Percentiles rank a stretch among this genome's conserved stretches.
phyloP scores from a whole-genome alignment of 495 filamentous ascomycete genomes.

The Talaromyces ruber region DNA sequence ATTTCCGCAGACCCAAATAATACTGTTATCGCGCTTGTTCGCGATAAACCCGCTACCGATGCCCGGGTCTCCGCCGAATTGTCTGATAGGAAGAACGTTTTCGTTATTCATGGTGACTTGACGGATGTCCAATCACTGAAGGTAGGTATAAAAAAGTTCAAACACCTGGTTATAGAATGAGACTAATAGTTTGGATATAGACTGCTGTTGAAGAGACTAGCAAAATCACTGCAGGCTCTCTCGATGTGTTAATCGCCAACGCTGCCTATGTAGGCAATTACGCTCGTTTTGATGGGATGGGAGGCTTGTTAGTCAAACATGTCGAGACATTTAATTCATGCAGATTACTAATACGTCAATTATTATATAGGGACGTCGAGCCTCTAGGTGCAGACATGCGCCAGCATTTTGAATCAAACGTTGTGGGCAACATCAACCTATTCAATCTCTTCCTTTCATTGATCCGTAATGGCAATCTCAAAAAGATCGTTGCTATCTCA shows the following conservation, averaged over 20 bases:
- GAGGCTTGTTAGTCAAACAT: neutral
- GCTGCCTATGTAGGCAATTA: neutral
- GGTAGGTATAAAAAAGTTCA: slow-evolving; percentile 14
- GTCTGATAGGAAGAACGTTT: slow-evolving; percentile 27
- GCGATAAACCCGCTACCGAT: slow-evolving; percentile 26
- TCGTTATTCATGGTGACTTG: slow-evolving; percentile 38
- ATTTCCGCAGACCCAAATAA: slow-evolving; percentile 28
- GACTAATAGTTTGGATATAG: neutral
- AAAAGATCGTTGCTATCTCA: slow-evolving; percentile 49
- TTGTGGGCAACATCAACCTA: slow-evolving; percentile 39
- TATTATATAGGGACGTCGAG: slow-evolving; percentile 14
- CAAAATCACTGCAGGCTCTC: neutral
- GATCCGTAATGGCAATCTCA: slow-evolving; percentile 34
- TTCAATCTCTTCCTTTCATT: slow-evolving; percentile 47
- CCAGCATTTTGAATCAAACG: slow-evolving; percentile 31
- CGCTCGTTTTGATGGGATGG: neutral
- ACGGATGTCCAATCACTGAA: slow-evolving; percentile 23
- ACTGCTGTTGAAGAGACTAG: neutral
- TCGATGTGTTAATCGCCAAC: neutral
- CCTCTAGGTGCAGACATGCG: slow-evolving; percentile 14
- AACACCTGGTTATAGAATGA: neutral
- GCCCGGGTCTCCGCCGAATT: slow-evolving; percentile 17
- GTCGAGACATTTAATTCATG: neutral
- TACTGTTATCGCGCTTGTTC: slow-evolving; percentile 33
- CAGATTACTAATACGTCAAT: neutral